These are phyloP conservation scores for Ceriops zippeliana DNA, from an alignment of 345 rosid species.

Conservation along the genomic window DNA sequence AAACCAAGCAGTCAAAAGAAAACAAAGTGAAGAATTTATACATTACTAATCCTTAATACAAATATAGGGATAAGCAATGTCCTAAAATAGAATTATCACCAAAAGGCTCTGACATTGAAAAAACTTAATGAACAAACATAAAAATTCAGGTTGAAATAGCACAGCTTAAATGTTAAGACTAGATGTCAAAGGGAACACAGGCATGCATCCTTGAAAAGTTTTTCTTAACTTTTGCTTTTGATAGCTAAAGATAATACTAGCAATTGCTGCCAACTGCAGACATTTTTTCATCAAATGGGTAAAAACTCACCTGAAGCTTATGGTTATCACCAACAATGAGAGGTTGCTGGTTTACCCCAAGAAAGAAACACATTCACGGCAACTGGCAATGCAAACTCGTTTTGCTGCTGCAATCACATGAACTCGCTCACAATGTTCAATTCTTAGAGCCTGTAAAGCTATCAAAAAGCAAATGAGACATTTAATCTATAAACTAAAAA, in stretches of 20 bases:
- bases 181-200: neutral
- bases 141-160: neutral
- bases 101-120: neutral
- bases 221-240: neutral
- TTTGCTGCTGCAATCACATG: slow-evolving; percentile 88
- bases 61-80: neutral
- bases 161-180: neutral
- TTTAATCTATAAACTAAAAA: no score
- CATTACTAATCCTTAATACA: neutral
- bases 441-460: slow-evolving; percentile 66
- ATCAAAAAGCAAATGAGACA: slow-evolving; percentile 10
- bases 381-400: slow-evolving; percentile 89
- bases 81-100: neutral
- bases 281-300: neutral
- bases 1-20: neutral
- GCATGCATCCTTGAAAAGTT: neutral
- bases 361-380: slow-evolving; percentile 93
- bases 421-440: slow-evolving; percentile 98
- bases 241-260: neutral
- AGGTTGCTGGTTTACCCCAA: slow-evolving; percentile 98
- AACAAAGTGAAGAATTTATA: neutral
- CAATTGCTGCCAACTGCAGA: neutral
- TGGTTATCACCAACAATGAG: slow-evolving; percentile 97
- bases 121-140: neutral
- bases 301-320: slow-evolving; percentile 75